These are phyloP conservation scores for Cyclaneusma minus DNA, from an alignment of 2,329 filamentous ascomycete species.

Conservation along the genomic window DNA sequence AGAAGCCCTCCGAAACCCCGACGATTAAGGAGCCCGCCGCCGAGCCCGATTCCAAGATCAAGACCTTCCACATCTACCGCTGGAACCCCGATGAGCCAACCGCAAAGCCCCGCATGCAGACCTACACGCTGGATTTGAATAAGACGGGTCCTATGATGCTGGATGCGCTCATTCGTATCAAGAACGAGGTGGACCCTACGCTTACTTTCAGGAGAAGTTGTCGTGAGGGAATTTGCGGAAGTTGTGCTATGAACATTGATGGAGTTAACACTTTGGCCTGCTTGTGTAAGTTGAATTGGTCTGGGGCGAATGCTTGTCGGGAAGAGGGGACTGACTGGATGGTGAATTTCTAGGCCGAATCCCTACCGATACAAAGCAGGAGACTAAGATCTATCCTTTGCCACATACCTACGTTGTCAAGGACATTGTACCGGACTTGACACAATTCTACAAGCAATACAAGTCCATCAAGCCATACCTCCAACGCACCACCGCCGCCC, in stretches of 20 bases:
- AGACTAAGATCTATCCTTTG: conserved; percentile 91
- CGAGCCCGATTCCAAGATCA: conserved; percentile 52
- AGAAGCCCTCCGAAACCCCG: conserved; percentile 8
- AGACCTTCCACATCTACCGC: conserved; percentile 97
- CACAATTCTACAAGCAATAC: conserved; percentile 99
- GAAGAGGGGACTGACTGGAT: neutral
- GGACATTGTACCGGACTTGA: conserved; percentile 94
- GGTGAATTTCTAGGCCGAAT: conserved; percentile 62
- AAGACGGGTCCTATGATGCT: conserved; percentile 99
- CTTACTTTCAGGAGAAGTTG: conserved; percentile 92
- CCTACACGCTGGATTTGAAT: conserved; percentile 88
- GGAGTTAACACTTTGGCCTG: conserved; percentile 96
- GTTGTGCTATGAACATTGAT: conserved; percentile 99
- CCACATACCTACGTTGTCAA: conserved; percentile 99
- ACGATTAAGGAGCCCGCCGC: conserved; percentile 31
- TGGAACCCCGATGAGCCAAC: conserved; percentile 92
- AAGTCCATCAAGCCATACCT: conserved; percentile 99
- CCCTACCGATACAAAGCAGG: conserved; percentile 62
- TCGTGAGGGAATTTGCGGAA: conserved; percentile 95
- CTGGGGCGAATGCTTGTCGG: no score
- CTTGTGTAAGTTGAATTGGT: conserved; percentile 72
- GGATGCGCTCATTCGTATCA: conserved; percentile 92
- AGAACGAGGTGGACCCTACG: conserved; percentile 97
- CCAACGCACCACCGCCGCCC: conserved; percentile 71
- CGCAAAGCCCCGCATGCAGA: conserved; percentile 91